Percentiles rank a stretch among this genome's conserved stretches.
These are phyloP conservation scores for Solidago caesia DNA, from an alignment of 129 eudicot species.

Conservation along the genomic window DNA sequence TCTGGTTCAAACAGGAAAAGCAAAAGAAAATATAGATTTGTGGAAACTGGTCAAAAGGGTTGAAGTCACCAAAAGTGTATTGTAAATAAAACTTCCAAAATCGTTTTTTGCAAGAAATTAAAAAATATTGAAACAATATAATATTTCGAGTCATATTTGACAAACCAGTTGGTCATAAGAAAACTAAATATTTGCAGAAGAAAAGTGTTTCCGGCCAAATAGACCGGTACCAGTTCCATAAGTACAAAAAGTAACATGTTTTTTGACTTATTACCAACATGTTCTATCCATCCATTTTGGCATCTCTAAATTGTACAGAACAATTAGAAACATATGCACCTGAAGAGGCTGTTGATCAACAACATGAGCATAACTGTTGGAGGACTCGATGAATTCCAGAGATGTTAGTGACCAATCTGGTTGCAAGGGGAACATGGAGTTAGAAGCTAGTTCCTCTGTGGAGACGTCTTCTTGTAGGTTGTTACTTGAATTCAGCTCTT, in stretches of 20 bases:
- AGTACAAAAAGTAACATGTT: too few relatives aligned
- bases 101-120: not conserved
- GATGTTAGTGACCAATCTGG: conserved; percentile 12
- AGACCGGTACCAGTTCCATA: too few relatives aligned
- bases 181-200: not conserved
- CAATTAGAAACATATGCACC: conserved; percentile 35
- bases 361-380: conserved; percentile 35
- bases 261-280: not conserved
- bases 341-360: conserved; percentile 32
- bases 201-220: too few relatives aligned
- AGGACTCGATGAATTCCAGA: not conserved
- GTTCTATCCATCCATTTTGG: not conserved
- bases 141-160: not conserved
- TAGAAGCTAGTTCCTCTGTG: not conserved
- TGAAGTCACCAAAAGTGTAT: not conserved
- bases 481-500: conserved; percentile 17
- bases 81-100: not conserved
- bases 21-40: too few relatives aligned
- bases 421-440: conserved; percentile 8
- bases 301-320: not conserved
- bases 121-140: not conserved
- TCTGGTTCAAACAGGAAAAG: too few relatives aligned
- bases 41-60: not conserved
- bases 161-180: not conserved
- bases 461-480: conserved; percentile 19